Base-by-base conservation (phyloP, 345 rosid genomes). In the Gossypium australe region DNA sequence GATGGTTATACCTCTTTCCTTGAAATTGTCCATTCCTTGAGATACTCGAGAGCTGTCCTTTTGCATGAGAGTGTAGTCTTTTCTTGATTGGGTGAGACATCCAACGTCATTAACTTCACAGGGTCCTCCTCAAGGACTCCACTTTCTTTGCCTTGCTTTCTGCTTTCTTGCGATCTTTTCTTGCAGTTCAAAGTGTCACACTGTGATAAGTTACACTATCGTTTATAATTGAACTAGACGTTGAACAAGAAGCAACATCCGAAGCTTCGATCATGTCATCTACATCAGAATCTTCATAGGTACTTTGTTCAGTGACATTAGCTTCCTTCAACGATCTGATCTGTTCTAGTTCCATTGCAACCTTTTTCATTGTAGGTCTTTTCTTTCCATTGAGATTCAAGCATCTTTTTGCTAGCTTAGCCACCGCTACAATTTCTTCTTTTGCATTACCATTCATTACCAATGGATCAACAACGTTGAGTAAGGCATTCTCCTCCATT, bases 321-420 rank as follows among this genome's bases (percentile, higher is more conserved):
- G 10, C 34, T 45, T 20, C 27, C 7, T 45, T 11, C 24, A 52
- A 20, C 14, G 53, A 2, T 45, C 11, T 66, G 13, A 72, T 72
- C 29, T 7, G 2, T 49, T 38, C 45, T 5, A 72, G 34, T 14
- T 72, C 75, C 22, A 44, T 38, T 34, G 75, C 52, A 58, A 59
- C 53, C 58, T 72, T 14, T 59, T 44, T 72, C 75, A 73, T 73
- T 0, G 45, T 71, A 8, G 62, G 74, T 25, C 63, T 34, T n/a
- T 53, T 53, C 58, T 53, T 53, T 53, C 58, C 22, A 55, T 55
- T 55, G 18, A 73, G 65, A 34, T 51, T 61, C 47, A 73, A 73
- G 57, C 69, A 44, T 62, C 58, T 44, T 16, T 73, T 45, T 59
- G 55, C 69, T 4, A 73, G 47, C 20, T 27, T 48, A 6, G 76